Base-by-base conservation (phyloP, 805 yeast species). In the Saccharomyces kudriavzevii region DNA sequence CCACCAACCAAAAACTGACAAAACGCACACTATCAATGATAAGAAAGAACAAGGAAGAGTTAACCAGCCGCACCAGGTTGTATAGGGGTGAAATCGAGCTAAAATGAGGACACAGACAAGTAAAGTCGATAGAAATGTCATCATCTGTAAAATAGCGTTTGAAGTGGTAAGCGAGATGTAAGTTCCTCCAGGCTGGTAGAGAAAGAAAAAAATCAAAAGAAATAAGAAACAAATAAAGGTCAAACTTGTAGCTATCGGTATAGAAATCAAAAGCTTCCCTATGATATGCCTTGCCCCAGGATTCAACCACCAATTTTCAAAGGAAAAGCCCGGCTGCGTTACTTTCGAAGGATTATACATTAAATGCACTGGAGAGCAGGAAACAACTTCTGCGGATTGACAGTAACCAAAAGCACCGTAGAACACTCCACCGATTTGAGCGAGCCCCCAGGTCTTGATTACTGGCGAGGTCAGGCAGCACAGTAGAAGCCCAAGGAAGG, bases 331-430 rank as follows among this genome's bases (percentile, higher is more conserved):
- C n/a, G 22, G 11, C 4, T 8, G 11, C 10, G n/a, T 66, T 63
- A 2, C 68, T 58, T 11, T 67, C 20, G 29, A 77, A 63, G 2
- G 46, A 40, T 30, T 72, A 68, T 6, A 72, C 75, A 9, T 61
- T 46, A 60, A 80, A 78, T 2, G 80, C 1, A 81, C 78, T 8
- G 60, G 62, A 17, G 76, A 65, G 62, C 87, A 83, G 0, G 55
- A 25, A 10, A 61, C 55, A 3, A 59, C 55, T 1, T 64, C 61
- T 6, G 22, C 20, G 6, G 22, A 11, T 35, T 20, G 22, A 63
- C 94, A 87, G 64, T 77, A 81, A 2, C 94, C 94, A 63, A 87
- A 78, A 1, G 81, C 78, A 30, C 94, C 94, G 65, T 77, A 87
- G 2, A 73, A 69, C 56, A 71, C 69, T 45, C 68, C 65, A 22